A percentile compares a stretch with the other conserved stretches of the same genome.
These are phyloP conservation scores for Jackrogersella multiformis DNA, from an alignment of 495 filamentous ascomycete genomes.

Conservation along the genomic window DNA sequence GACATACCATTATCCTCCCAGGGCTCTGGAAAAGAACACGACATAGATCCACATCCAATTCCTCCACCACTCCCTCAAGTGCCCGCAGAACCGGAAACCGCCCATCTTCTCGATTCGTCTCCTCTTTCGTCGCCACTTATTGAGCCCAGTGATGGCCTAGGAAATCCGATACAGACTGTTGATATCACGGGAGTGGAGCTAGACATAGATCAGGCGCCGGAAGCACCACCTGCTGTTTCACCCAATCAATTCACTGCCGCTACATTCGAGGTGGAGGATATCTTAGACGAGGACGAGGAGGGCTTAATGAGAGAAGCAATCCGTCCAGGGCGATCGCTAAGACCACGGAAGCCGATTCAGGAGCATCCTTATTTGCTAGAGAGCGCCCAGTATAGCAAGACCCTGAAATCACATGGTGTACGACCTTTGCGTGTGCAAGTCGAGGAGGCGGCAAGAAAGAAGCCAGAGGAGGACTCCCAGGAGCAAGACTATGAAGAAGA, in stretches of 20 bases:
- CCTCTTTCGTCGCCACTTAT: conserved; percentile 32
- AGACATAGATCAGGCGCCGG: neutral
- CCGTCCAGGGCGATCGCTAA: conserved; percentile 58
- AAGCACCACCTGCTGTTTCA: conserved; percentile 2
- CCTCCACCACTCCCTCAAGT: neutral
- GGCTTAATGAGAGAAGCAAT: conserved; percentile 27
- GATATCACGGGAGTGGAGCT: neutral
- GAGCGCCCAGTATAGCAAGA: conserved; percentile 68
- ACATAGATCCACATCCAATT: conserved; percentile 7
- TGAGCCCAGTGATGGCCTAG: conserved; percentile 5
- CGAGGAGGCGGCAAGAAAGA: conserved; percentile 44
- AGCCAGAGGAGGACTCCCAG: conserved; percentile 56
- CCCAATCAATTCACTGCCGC: conserved; percentile 10
- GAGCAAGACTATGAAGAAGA: conserved; percentile 63
- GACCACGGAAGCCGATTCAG: conserved; percentile 78
- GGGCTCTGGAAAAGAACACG: conserved; percentile 9
- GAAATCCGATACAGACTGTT: neutral
- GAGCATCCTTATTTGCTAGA: conserved; percentile 77
- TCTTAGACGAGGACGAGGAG: conserved; percentile 27
- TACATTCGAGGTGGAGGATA: conserved; percentile 22
- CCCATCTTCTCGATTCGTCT: conserved; percentile 13
- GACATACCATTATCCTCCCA: conserved; percentile 42
- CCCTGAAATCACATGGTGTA: conserved; percentile 69
- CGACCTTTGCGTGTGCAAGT: conserved; percentile 66
- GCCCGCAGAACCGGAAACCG: conserved; percentile 8